Evolutionary conservation across 2,329 filamentous ascomycete genomes (phyloP).

Genomic region (Rhynchosporium agropyri): DNA sequence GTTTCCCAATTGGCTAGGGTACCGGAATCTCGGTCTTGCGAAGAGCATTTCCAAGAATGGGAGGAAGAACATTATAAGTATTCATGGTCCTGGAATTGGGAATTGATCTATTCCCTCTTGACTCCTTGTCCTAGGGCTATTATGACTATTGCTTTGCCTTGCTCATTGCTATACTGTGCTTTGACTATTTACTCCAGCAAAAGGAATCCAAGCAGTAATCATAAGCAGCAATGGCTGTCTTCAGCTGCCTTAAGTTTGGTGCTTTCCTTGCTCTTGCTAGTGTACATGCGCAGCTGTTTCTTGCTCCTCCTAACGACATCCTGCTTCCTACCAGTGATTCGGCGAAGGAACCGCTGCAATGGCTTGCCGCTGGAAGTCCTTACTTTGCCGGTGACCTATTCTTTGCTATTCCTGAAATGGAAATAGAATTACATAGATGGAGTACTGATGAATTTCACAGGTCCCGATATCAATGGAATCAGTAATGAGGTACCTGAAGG

Average conservation of each 20-base stretch:
- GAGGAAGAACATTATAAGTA: conserved; percentile 20
- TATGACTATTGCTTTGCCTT: background rate
- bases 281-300: conserved; percentile 17
- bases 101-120: background rate
- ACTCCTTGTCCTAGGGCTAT: background rate
- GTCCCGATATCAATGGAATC: conserved; percentile 59
- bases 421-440: background rate
- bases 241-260: conserved; percentile 20
- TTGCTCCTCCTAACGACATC: conserved; percentile 43
- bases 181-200: background rate
- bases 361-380: conserved; percentile 56
- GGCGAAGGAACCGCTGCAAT: conserved; percentile 50
- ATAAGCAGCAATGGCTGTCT: conserved; percentile 24
- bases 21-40: conserved; percentile 8
- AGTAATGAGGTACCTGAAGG: conserved; percentile 55
- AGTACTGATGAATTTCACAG: conserved; percentile 40
- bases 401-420: background rate
- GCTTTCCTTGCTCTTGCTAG: conserved; percentile 16
- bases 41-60: background rate
- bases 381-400: conserved; percentile 51
- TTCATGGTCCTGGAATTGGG: background rate
- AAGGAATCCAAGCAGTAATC: background rate
- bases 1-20: conserved; percentile 8
- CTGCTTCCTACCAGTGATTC: conserved; percentile 39
- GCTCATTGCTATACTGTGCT: conserved; percentile 7